A percentile compares a stretch with the other conserved stretches of the same genome.
Conservation (phyloP, 768 basidiomycete genomes). For the Collybiopsis confluens region DNA sequence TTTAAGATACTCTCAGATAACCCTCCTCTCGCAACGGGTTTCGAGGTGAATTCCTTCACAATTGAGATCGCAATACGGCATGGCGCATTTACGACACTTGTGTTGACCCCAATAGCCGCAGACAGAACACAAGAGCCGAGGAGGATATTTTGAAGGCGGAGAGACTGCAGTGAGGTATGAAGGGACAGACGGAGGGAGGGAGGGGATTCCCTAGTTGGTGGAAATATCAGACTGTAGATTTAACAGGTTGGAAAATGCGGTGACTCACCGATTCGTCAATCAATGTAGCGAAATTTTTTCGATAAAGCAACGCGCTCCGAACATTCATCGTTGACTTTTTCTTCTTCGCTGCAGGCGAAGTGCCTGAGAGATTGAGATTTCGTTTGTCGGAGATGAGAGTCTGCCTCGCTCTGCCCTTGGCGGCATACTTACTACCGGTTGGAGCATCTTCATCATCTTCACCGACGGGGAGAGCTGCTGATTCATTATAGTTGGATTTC, state of each 20-base stretch:
- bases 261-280: constrained; percentile 75
- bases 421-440: constrained; percentile 34
- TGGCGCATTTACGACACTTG: constrained; percentile 71
- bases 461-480: constrained; percentile 35
- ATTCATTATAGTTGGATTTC: constrained; percentile 72
- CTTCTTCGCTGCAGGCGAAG: constrained; percentile 49
- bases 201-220: constrained; percentile 48
- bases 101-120: constrained; percentile 85
- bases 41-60: constrained; percentile 75
- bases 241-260: neutral
- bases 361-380: constrained; percentile 44
- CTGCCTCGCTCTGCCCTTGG: constrained; percentile 69
- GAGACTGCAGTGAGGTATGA: constrained; percentile 71
- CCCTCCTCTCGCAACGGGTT: constrained; percentile 75
- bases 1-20: constrained; percentile 34
- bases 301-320: constrained; percentile 75
- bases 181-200: constrained; percentile 47
- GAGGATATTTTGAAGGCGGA: constrained; percentile 56
- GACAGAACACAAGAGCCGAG: constrained; percentile 75
- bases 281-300: constrained; percentile 69
- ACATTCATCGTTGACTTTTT: constrained; percentile 83
- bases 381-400: constrained; percentile 73
- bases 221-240: neutral
- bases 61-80: constrained; percentile 71
- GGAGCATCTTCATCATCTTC: constrained; percentile 43